Base-by-base conservation (phyloP, 768 basidiomycete species). In the Collybia mongolica region DNA sequence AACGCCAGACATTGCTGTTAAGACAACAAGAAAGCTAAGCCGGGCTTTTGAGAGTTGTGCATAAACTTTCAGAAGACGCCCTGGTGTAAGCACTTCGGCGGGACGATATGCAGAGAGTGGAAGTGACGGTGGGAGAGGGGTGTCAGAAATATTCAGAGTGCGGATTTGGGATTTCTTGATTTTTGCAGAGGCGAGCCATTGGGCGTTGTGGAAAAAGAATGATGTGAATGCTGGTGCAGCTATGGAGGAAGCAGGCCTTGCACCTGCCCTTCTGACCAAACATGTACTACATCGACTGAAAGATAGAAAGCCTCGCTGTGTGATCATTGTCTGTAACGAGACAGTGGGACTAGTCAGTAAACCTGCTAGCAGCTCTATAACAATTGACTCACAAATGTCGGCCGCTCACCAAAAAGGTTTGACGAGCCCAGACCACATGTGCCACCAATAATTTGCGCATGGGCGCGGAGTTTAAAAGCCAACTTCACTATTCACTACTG, bases 1-100 rank as follows among this genome's bases (percentile, higher is more conserved):
- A 37, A 98, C 90, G 24, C 93, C 88, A 6, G 91, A 86, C 79
- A 96, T 90, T 22, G 96, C 84, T 11, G 91, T 92, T 38, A 99
- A 77, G 2, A 91, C 88, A 55, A 94, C 86, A 48, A 98, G 78
- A 6, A 83, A 74, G 15, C 90, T 90, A 23, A 99, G 83, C 5
- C 87, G 86, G 2, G 85, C 72, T 62, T 98, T 98, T 22, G 93
- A 81, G 2, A 98, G 81, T 59, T 94, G 85, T 6, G 74, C 71
- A 65, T 98, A 98, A 39, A 89, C 65, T 52, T 77, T 79, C 29
- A 88, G 59, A 5, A 90, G 74, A 20, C 75, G 75, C 4, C 64
- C 60, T 2, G 82, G 72, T 0, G 82, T 77, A 12, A 84, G 73
- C 5, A 65, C 60, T 22, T 75, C 72, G 6, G 66, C 60, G 17